phyloP scores from a whole-genome alignment of 2,329 filamentous ascomycete species.

The Botrytis tulipae region DNA sequence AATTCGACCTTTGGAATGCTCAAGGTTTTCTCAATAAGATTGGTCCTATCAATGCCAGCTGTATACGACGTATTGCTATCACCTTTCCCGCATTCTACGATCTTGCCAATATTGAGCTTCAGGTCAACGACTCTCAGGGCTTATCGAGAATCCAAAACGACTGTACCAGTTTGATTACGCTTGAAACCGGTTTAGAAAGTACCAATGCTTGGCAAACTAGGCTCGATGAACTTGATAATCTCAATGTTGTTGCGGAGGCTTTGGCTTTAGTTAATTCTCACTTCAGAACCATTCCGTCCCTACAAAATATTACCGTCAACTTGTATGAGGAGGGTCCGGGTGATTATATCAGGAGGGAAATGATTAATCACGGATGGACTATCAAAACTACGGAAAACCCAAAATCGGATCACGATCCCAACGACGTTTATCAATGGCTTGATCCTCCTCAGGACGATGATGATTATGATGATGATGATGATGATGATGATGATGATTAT shows the following conservation, averaged over 20 bases:
- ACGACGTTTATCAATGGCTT: conserved; percentile 20
- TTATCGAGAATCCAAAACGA: conserved; percentile 26
- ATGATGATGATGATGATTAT: neutral
- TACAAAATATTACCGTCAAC: conserved; percentile 32
- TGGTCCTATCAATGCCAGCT: conserved; percentile 27
- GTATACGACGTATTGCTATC: conserved; percentile 25
- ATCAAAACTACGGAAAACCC: conserved; percentile 24
- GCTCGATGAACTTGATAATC: conserved; percentile 21
- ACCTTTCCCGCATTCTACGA: conserved; percentile 26
- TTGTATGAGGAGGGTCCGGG: conserved; percentile 26
- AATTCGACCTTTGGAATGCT: conserved; percentile 23
- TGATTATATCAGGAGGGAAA: conserved; percentile 28
- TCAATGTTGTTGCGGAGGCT: conserved; percentile 23
- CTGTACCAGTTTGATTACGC: conserved; percentile 27
- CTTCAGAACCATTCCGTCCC: conserved; percentile 32
- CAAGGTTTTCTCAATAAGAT: conserved; percentile 28
- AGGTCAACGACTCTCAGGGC: conserved; percentile 18
- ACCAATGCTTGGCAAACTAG: conserved; percentile 1
- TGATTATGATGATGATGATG: neutral
- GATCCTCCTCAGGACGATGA: neutral
- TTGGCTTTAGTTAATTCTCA: conserved; percentile 27
- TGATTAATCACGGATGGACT: conserved; percentile 32
- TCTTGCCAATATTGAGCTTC: conserved; percentile 23
- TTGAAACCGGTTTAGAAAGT: conserved; percentile 23
- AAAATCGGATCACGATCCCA: conserved; percentile 21